Percentiles rank a stretch among this genome's conserved stretches.
Evolutionary conservation across 176 grass and related monocot species (phyloP).

Genomic region (Tillandsia leiboldiana): DNA sequence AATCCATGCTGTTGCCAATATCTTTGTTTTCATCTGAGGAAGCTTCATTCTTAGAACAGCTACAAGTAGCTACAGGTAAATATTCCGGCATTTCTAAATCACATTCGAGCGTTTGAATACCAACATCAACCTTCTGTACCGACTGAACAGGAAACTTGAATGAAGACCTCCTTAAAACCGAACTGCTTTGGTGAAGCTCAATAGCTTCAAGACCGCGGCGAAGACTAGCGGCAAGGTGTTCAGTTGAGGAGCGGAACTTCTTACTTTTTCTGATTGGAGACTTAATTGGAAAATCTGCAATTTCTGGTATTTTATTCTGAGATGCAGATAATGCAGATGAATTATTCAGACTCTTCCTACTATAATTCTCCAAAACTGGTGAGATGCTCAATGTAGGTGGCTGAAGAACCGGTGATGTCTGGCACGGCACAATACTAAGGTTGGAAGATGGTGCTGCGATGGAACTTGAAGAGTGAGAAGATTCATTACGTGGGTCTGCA

Average conservation of each 20-base stretch:
- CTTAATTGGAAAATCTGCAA: slow-evolving; percentile 1
- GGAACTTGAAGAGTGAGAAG: background rate
- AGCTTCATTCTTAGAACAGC: slow-evolving; percentile 27
- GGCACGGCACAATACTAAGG: slow-evolving; percentile 21
- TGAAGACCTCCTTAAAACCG: slow-evolving; percentile 62
- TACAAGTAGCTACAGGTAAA: slow-evolving; percentile 40
- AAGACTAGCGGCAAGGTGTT: slow-evolving; percentile 68
- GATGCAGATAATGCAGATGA: slow-evolving; percentile 36
- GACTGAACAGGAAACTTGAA: slow-evolving; percentile 52
- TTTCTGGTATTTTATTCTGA: slow-evolving; percentile 20
- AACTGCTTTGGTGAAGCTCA: slow-evolving; percentile 49
- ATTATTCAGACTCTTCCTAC: slow-evolving; percentile 35
- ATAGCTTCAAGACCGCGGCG: slow-evolving; percentile 73
- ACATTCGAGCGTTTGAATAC: slow-evolving; percentile 63
- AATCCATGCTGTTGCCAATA: slow-evolving; percentile 36
- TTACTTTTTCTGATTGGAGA: slow-evolving; percentile 6
- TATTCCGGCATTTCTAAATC: slow-evolving; percentile 45
- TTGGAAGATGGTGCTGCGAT: background rate
- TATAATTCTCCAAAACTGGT: slow-evolving; percentile 22
- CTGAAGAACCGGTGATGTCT: slow-evolving; percentile 6
- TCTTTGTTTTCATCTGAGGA: slow-evolving; percentile 33
- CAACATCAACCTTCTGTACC: slow-evolving; percentile 59
- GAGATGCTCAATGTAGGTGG: slow-evolving; percentile 8
- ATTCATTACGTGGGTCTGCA: background rate
- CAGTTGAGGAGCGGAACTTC: slow-evolving; percentile 4